Base-by-base conservation (phyloP, 2,329 filamentous ascomycete genomes). In the Aspergillus tamarii region DNA sequence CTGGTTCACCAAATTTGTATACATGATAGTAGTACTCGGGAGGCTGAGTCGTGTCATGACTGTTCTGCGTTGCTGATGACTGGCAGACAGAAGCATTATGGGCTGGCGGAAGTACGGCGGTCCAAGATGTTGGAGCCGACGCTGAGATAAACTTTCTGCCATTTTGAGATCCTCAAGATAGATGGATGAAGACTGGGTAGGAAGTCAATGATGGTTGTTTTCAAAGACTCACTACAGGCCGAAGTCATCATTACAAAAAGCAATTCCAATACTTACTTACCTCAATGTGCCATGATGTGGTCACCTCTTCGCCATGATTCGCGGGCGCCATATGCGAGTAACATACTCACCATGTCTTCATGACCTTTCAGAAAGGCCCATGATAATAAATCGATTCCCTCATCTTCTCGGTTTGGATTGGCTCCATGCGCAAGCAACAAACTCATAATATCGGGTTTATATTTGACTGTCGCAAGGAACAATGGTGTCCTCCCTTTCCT, bases 161-260 rank as follows among this genome's bases (percentile, higher is more conserved):
- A 52, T 28, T 14, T n/a, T 52, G 26, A 28, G 23, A 26, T 19
- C n/a, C 21, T 12, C 26, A 32, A 52, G 48, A 9, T 2, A 8
- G 19, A n/a, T 41, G 19, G 8, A 41, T 41, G 7, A 19, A 9
- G 36, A 41, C 14, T 41, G 9, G 39, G 9, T 19, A 10, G 2
- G n/a, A 9, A 4, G 8, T 41, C 16, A 41, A 9, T 9, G 1
- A 8, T 9, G 7, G 19, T 4, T n/a, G 1, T 10, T n/a, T 4
- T 19, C 6, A 19, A 4, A n/a, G 3, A 41, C 9, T 10, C 19
- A 1, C 4, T 4, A 19, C 7, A 1, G 1, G 1, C 5, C 3
- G 1, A n/a, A 8, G 34, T 36, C 34, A 36, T n/a, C 19, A 41
- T 41, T 16, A 41, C 39, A 19, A 4, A 4, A 4, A 41, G 16